Percentiles rank a stretch among this genome's conserved stretches.
These are phyloP conservation scores for Pseudocercospora macadamiae DNA, from an alignment of 2,329 filamentous ascomycete genomes.

Conservation along the genomic window DNA sequence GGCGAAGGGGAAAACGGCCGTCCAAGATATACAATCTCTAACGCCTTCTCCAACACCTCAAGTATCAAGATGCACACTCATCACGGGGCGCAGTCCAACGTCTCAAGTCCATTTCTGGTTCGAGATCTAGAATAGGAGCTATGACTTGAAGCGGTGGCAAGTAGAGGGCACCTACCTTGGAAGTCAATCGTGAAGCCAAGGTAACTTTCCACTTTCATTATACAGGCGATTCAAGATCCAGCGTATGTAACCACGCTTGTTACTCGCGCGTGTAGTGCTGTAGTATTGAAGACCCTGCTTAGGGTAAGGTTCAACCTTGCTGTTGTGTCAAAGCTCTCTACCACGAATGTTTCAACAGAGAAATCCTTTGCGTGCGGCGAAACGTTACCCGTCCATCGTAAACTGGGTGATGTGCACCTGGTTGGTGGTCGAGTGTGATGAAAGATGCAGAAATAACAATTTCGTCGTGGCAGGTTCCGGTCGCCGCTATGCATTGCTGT, in stretches of 20 bases:
- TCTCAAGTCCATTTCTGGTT: background rate
- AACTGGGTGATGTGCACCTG: background rate
- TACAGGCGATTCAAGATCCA: background rate
- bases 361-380: background rate
- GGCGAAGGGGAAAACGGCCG: background rate
- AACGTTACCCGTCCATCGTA: background rate
- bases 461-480: background rate
- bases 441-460: background rate
- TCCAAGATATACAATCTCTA: background rate
- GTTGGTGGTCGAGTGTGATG: slow-evolving; percentile 1
- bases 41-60: background rate
- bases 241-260: background rate
- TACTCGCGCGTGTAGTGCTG: background rate
- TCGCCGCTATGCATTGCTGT: background rate
- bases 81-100: no score
- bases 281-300: background rate
- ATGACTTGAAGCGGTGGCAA: background rate
- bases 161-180: background rate
- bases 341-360: background rate
- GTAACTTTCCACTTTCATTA: slow-evolving; percentile 5
- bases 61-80: background rate
- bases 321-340: background rate
- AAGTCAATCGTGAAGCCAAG: background rate
- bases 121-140: background rate
- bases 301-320: background rate